Base-by-base conservation (phyloP, 2,329 filamentous ascomycete species). In the Arthrobotrys pseudoclavata region DNA sequence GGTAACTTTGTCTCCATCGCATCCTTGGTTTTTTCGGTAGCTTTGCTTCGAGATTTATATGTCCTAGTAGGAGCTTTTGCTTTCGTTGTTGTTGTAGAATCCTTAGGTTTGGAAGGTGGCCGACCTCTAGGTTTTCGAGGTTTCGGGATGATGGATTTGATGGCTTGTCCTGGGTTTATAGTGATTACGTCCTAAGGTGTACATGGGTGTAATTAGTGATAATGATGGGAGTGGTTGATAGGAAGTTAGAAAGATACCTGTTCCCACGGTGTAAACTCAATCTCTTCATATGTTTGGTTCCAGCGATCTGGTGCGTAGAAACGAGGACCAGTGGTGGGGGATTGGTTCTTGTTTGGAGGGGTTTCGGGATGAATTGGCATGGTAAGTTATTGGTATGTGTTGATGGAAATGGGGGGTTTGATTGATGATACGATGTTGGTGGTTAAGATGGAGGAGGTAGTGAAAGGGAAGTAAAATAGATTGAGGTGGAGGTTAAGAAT, bases 281-380 rank as follows among this genome's bases (percentile, higher is more conserved):
- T 71, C 5, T 71, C 68, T 55, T 71, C 68, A 1, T 48, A 57
- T 10, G 57, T 71, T 42, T 64, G 31, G 42, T 71, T 71, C 22
- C 18, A 48, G 7, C 15, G 15, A 20, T 63, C 60, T 1, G 55
- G 55, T 13, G 55, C 26, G 31, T 20, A 3, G 10, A 60, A 60
- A 24, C 34, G 55, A 42, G 31, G 24, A 3, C 18, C 7, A 13
- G 20, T 60, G 34, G 10, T 26, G 10, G 37, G 26, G 31, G 20
- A 42, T 37, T 34, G 2, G 15, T 13, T 42, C 6, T 5, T 18
- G 29, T 13, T 40, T 22, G 20, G 52, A 9, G 55, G 20, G 2
- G 55, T 18, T n/a, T 15, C 9, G 13, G 55, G 24, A 26, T 18
- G 10, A 9, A 34, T 9, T 60, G 10, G 3, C 55, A 60, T 60